Conservation (phyloP, 176 grass and related monocot genomes). For the Avena sativa region DNA sequence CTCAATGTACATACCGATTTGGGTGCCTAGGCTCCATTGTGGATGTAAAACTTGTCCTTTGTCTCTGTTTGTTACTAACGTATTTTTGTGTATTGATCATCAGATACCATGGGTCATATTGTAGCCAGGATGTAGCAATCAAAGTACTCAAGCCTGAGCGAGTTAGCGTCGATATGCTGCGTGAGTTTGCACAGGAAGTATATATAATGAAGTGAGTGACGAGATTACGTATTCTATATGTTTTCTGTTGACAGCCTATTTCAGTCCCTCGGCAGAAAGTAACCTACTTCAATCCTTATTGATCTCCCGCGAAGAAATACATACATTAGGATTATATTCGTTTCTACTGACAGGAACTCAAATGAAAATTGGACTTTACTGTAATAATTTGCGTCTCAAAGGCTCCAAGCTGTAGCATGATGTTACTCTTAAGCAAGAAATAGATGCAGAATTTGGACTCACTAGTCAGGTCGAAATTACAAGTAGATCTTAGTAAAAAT, state of each 20-base stretch:
- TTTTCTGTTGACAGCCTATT: slow-evolving; percentile 8
- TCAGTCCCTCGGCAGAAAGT: neutral
- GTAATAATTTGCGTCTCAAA: neutral
- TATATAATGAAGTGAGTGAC: slow-evolving; percentile 89
- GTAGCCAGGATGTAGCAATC: slow-evolving; percentile 92
- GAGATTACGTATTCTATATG: slow-evolving; percentile 28
- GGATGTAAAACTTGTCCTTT: neutral
- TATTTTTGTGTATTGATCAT: slow-evolving; percentile 40
- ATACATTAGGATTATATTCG: slow-evolving; percentile 19
- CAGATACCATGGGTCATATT: slow-evolving; percentile 85
- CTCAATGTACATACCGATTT: neutral
- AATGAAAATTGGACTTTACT: neutral
- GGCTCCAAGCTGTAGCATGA: neutral
- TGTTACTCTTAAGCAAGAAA: neutral
- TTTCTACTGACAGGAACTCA: slow-evolving; percentile 11
- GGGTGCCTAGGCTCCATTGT: slow-evolving; percentile 18
- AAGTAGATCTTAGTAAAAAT: neutral
- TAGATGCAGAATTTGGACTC: neutral
- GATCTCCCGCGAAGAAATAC: neutral
- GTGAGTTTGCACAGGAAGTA: slow-evolving; percentile 91
- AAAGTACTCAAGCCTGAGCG: slow-evolving; percentile 88
- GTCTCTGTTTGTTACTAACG: slow-evolving; percentile 36
- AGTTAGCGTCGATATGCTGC: slow-evolving; percentile 80
- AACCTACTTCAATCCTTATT: neutral
- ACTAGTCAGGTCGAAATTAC: neutral